Evolutionary conservation across 1,284 basidiomycete genomes (phyloP).

Genomic region (Ustilago hordei): DNA sequence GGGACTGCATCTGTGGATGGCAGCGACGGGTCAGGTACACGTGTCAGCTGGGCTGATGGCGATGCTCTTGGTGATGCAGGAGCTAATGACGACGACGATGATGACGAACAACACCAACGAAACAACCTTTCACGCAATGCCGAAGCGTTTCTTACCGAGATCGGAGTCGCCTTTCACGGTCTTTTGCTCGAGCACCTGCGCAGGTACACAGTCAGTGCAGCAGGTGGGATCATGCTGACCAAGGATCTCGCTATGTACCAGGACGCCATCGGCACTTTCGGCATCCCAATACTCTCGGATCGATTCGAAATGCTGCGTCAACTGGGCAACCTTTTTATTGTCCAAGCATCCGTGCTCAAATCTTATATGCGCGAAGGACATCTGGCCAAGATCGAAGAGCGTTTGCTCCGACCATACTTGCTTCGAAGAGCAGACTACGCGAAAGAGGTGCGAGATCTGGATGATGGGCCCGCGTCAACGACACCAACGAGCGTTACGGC

Average conservation of each 20-base stretch:
- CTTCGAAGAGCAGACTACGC: conserved; percentile 85
- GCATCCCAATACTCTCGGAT: conserved; percentile 84
- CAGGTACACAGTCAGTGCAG: conserved; percentile 95
- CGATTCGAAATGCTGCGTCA: conserved; percentile 99
- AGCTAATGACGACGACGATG: conserved; percentile 26
- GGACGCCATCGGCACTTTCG: conserved; percentile 85
- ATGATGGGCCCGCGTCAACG: conserved; percentile 26
- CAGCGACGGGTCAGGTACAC: conserved; percentile 10
- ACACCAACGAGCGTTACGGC: conserved; percentile 20
- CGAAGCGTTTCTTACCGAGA: conserved; percentile 90
- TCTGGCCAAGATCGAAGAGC: conserved; percentile 84
- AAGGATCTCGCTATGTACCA: conserved; percentile 98
- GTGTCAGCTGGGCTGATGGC: conserved; percentile 26
- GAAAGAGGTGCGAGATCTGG: conserved; percentile 62
- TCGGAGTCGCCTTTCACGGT: conserved; percentile 94
- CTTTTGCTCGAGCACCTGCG: conserved; percentile 92
- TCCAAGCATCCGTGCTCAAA: conserved; percentile 66
- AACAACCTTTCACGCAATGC: conserved; percentile 75
- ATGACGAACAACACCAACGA: conserved; percentile 24
- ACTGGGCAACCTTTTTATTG: conserved; percentile 88
- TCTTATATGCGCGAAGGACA: conserved; percentile 68
- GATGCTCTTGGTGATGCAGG: conserved; percentile 9
- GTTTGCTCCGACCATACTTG: conserved; percentile 89
- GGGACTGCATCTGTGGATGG: conserved; percentile 21
- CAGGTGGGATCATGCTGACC: conserved; percentile 96